phyloP scores from a whole-genome alignment of 306 rosid genomes.

The Luffa acutangula region DNA sequence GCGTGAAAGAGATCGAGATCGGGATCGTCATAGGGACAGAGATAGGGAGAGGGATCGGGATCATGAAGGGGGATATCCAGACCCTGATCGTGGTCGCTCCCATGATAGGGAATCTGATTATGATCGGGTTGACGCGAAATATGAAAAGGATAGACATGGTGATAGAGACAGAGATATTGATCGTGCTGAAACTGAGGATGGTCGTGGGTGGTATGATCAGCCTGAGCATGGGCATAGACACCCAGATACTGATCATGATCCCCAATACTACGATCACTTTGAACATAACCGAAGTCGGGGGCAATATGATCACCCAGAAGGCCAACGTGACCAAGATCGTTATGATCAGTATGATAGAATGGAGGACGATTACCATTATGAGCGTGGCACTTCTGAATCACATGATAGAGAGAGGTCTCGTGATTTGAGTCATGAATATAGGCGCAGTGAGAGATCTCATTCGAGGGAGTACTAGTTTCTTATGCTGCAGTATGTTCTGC shows the following conservation, averaged over 20 bases:
- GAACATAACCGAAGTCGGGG: slow-evolving; percentile 46
- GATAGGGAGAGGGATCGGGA: slow-evolving; percentile 70
- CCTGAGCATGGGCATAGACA: slow-evolving; percentile 55
- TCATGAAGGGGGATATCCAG: slow-evolving; percentile 49
- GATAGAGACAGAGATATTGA: slow-evolving; percentile 48
- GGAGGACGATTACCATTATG: slow-evolving; percentile 60
- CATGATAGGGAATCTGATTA: slow-evolving; percentile 57
- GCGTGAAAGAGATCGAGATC: slow-evolving; percentile 38
- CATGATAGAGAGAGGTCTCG: slow-evolving; percentile 57
- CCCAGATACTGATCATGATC: slow-evolving; percentile 55
- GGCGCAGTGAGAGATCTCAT: slow-evolving; percentile 55
- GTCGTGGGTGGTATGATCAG: slow-evolving; percentile 53
- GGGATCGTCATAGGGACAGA: slow-evolving; percentile 45
- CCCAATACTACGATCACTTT: slow-evolving; percentile 36
- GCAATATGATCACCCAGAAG: slow-evolving; percentile 52
- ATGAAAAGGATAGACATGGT: slow-evolving; percentile 53
- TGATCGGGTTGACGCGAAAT: slow-evolving; percentile 60
- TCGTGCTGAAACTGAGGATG: slow-evolving; percentile 52
- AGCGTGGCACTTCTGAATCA: slow-evolving; percentile 44
- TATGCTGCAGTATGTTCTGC: neutral
- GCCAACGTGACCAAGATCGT: slow-evolving; percentile 36
- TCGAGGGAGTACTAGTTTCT: slow-evolving; percentile 46
- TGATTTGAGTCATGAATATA: slow-evolving; percentile 51
- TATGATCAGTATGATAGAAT: slow-evolving; percentile 46
- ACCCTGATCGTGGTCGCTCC: slow-evolving; percentile 53